Conservation (phyloP, 192 early-diverging fungal genomes). For the Thoreauomyces humboldtii region DNA sequence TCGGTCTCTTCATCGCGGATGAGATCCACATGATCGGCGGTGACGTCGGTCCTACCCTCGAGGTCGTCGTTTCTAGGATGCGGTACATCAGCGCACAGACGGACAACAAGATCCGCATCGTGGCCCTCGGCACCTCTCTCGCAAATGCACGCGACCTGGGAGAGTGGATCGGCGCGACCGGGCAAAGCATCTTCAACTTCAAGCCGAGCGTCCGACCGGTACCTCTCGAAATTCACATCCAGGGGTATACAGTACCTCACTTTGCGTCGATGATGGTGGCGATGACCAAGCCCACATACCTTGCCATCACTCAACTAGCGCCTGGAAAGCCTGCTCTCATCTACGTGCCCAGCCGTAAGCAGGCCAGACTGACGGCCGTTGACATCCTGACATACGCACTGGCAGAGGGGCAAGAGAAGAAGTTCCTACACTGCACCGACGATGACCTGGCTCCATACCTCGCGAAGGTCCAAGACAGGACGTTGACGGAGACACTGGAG, state of each 20-base stretch:
- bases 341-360: conserved; percentile 89
- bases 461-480: conserved; percentile 68
- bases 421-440: conserved; percentile 70
- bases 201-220: conserved; percentile 88
- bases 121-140: conserved; percentile 83
- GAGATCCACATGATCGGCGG: conserved; percentile 94
- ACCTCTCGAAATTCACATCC: conserved; percentile 93
- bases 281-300: conserved; percentile 83
- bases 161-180: conserved; percentile 90
- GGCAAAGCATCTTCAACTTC: conserved; percentile 87
- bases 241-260: conserved; percentile 86
- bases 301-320: conserved; percentile 67
- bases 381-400: conserved; percentile 80
- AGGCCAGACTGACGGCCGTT: conserved; percentile 80
- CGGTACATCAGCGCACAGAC: conserved; percentile 82
- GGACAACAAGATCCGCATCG: conserved; percentile 82
- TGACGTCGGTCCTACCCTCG: conserved; percentile 85
- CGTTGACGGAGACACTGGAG: conserved; percentile 65
- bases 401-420: conserved; percentile 70
- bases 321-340: conserved; percentile 71
- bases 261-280: conserved; percentile 95
- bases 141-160: conserved; percentile 98
- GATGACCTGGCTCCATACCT: conserved; percentile 62
- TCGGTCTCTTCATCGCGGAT: conserved; percentile 88
- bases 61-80: conserved; percentile 92